Evolutionary conservation across 169 alveolate genomes (phyloP).

Genomic region (Cyclospora cayetanensis): DNA sequence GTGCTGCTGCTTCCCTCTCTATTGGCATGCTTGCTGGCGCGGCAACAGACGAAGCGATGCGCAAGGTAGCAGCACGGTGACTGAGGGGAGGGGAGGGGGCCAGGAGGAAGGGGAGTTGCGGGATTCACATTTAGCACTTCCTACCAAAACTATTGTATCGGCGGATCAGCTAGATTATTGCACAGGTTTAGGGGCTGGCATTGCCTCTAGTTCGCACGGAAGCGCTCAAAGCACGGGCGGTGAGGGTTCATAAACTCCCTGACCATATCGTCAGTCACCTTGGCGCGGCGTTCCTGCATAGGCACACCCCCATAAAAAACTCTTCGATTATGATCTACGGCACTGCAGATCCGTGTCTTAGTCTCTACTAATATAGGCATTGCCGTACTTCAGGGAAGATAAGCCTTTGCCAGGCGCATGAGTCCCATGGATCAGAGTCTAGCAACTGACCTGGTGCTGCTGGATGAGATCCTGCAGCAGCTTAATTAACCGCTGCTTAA

Average conservation of each 20-base stretch:
- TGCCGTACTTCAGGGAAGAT: not conserved
- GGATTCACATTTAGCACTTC: too few relatives aligned
- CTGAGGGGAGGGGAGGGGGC: too few relatives aligned
- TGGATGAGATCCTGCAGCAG: constrained; percentile 22
- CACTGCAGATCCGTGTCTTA: not conserved
- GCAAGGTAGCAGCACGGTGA: too few relatives aligned
- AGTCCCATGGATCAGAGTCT: not conserved
- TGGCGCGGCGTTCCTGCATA: constrained; percentile 60
- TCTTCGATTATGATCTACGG: not conserved
- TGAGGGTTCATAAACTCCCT: constrained; percentile 66
- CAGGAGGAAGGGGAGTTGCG: too few relatives aligned
- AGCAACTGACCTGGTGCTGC: constrained; percentile 19
- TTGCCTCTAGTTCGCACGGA: too few relatives aligned
- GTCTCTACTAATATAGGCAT: not conserved
- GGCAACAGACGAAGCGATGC: too few relatives aligned
- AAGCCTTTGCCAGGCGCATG: too few relatives aligned
- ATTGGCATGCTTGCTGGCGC: too few relatives aligned
- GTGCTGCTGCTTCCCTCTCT: too few relatives aligned
- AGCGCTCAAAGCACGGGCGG: constrained; percentile 46
- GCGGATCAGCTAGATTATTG: too few relatives aligned
- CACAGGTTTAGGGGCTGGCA: too few relatives aligned
- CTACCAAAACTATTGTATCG: too few relatives aligned
- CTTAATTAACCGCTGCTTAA: constrained; percentile 90
- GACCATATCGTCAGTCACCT: constrained; percentile 70
- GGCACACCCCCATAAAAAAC: not conserved